Evolutionary conservation across 2,329 filamentous ascomycete species (phyloP).

Genomic region (Helminthosporium solani): DNA sequence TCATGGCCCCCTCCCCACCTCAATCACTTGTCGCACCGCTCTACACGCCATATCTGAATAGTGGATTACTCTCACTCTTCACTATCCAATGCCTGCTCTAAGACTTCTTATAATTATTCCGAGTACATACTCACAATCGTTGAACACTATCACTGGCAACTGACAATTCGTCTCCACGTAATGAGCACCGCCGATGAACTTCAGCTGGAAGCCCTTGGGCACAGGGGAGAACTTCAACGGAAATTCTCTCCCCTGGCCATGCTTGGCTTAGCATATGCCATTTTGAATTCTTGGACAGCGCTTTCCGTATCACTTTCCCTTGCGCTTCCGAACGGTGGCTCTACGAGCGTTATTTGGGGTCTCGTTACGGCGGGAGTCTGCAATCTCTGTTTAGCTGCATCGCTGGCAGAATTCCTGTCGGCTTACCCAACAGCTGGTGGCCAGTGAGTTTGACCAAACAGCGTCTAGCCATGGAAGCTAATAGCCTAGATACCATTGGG

Average conservation of each 20-base stretch:
- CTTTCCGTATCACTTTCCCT: constrained; percentile 59
- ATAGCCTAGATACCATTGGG: constrained; percentile 63
- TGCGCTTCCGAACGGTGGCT: constrained; percentile 69
- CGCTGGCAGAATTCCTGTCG: constrained; percentile 69
- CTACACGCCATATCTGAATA: constrained; percentile 3
- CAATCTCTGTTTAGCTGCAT: constrained; percentile 68
- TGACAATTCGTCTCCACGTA: constrained; percentile 21
- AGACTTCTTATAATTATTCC: too few relatives aligned
- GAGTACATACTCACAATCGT: too few relatives aligned
- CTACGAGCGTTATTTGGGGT: constrained; percentile 72
- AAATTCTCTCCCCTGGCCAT: constrained; percentile 61
- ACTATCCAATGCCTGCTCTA: too few relatives aligned
- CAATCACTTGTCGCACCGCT: neutral
- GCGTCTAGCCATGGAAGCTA: constrained; percentile 44
- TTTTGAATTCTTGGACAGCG: constrained; percentile 65
- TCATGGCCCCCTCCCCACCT: neutral
- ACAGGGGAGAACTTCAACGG: constrained; percentile 59
- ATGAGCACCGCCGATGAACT: constrained; percentile 35
- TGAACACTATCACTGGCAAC: constrained; percentile 1
- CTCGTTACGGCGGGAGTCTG: constrained; percentile 57
- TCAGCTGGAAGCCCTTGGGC: constrained; percentile 49
- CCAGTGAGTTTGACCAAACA: constrained; percentile 20
- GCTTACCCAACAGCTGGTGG: constrained; percentile 57
- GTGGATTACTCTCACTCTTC: too few relatives aligned
- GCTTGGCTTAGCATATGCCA: constrained; percentile 63